Evolutionary conservation across 495 filamentous ascomycete genomes (phyloP).

Genomic region (Aspergillus nidulans): DNA sequence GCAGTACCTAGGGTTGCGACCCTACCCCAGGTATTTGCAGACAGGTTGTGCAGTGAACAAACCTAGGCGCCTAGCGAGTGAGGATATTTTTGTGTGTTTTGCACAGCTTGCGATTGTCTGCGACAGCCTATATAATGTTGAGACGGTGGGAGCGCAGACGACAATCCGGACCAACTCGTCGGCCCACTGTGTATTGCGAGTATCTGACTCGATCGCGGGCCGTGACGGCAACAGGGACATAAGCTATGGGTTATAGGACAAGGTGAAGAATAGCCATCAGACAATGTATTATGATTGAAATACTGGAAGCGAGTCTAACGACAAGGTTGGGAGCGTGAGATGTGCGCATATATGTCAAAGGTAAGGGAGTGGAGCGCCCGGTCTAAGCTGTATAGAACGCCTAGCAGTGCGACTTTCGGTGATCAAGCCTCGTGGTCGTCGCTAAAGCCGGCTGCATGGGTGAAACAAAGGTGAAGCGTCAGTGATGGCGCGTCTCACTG

Average conservation of each 20-base stretch:
- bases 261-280: not conserved
- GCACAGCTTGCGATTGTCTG: not conserved
- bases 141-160: not conserved
- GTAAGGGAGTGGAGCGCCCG: not conserved
- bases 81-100: not conserved
- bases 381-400: not conserved
- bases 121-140: not conserved
- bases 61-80: not conserved
- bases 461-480: slow-evolving; percentile 1
- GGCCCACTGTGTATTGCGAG: not conserved
- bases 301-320: slow-evolving; percentile 1
- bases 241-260: not conserved
- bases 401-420: not conserved
- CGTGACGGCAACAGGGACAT: not conserved
- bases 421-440: not conserved
- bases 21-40: not conserved
- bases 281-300: not conserved
- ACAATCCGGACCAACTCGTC: not conserved
- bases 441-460: not conserved
- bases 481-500: slow-evolving; percentile 1
- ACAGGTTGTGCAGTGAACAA: not conserved
- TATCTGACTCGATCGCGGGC: not conserved
- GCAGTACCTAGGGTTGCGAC: not conserved
- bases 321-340: not conserved
- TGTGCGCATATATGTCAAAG: too few relatives aligned